A percentile compares a stretch with the other conserved stretches of the same genome.
Evolutionary conservation across 768 basidiomycete genomes (phyloP).

Genomic region (Thelephora ganbajun): DNA sequence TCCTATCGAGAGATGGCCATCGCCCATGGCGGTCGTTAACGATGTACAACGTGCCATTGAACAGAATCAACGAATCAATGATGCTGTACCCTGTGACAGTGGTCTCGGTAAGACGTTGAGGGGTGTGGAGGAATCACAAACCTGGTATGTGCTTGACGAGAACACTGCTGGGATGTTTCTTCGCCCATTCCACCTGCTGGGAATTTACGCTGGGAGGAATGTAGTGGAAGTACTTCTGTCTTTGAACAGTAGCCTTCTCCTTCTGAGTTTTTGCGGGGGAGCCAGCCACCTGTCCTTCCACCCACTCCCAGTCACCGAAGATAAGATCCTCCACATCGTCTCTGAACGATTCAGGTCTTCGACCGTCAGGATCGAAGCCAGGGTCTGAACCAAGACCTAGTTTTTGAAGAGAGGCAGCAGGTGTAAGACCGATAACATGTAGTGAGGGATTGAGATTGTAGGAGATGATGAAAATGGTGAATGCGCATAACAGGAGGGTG

Average conservation of each 20-base stretch:
- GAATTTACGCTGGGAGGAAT: too few species aligned
- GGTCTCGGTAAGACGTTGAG: neutral
- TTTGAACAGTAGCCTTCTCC: too few species aligned
- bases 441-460: constrained; percentile 63
- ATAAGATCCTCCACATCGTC: constrained; percentile 48
- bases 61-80: constrained; percentile 68
- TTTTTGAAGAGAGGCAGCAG: constrained; percentile 10
- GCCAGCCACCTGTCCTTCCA: constrained; percentile 42
- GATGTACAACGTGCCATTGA: constrained; percentile 59
- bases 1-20: constrained; percentile 44
- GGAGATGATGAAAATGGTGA: constrained; percentile 53
- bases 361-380: constrained; percentile 36
- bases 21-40: constrained; percentile 49
- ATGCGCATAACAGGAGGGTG: constrained; percentile 49
- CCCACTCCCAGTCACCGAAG: constrained; percentile 60
- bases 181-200: constrained; percentile 26
- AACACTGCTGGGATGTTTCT: too few species aligned
- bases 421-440: constrained; percentile 24
- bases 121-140: constrained; percentile 14
- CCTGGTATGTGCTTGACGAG: constrained; percentile 55
- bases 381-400: constrained; percentile 15
- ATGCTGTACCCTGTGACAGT: constrained; percentile 58
- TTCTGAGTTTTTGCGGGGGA: constrained; percentile 1
- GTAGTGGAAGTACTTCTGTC: too few species aligned
- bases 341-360: constrained; percentile 35